These are phyloP conservation scores for Naganishia liquefaciens DNA, from an alignment of 1,284 basidiomycete species.

Conservation along the genomic window DNA sequence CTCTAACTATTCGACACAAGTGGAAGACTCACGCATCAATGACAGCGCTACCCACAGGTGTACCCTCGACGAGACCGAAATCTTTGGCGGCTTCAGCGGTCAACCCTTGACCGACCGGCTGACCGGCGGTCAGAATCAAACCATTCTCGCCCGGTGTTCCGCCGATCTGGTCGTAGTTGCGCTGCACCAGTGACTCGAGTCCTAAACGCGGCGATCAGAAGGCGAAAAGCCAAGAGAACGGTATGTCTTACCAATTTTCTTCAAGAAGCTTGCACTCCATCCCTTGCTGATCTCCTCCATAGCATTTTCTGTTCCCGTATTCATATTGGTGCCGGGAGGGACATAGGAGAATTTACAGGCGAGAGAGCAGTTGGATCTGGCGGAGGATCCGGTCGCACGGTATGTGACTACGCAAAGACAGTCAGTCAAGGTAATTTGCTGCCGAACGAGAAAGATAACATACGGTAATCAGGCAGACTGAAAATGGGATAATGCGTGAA, in stretches of 20 bases:
- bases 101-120: slow-evolving; percentile 84
- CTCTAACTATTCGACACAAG: not conserved
- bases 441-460: slow-evolving; percentile 14
- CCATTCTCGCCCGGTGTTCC: slow-evolving; percentile 63
- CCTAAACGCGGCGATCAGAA: slow-evolving; percentile 33
- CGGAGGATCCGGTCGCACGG: slow-evolving; percentile 74
- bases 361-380: slow-evolving; percentile 87
- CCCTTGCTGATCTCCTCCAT: slow-evolving; percentile 58
- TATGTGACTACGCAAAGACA: slow-evolving; percentile 69
- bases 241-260: slow-evolving; percentile 64
- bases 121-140: slow-evolving; percentile 81
- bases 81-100: slow-evolving; percentile 77
- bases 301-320: slow-evolving; percentile 33
- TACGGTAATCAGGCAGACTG: slow-evolving; percentile 78
- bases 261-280: slow-evolving; percentile 87
- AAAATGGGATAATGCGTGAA: not conserved
- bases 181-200: slow-evolving; percentile 56
- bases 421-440: not conserved
- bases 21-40: slow-evolving; percentile 79
- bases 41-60: slow-evolving; percentile 87
- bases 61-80: slow-evolving; percentile 82
- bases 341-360: slow-evolving; percentile 97
- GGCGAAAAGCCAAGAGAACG: not conserved
- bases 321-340: slow-evolving; percentile 62
- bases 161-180: slow-evolving; percentile 75